Conservation (phyloP, 192 early-diverging fungal genomes). For the Coemansia aciculifera region DNA sequence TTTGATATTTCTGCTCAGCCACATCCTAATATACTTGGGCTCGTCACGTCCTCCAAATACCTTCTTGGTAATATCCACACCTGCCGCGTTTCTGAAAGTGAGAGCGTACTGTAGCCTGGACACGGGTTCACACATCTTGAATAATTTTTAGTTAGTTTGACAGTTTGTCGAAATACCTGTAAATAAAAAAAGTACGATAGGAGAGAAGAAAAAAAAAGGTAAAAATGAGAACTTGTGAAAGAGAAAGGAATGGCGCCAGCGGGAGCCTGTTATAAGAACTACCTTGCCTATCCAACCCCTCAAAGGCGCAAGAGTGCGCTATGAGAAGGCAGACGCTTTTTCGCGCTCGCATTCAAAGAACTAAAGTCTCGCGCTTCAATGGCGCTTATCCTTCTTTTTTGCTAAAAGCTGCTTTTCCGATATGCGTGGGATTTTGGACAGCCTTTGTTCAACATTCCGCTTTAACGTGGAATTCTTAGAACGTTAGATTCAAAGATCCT, state of each 20-base stretch:
- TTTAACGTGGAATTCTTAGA: neutral
- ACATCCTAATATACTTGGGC: neutral
- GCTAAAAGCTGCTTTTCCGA: neutral
- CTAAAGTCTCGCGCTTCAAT: neutral
- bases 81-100: neutral
- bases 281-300: neutral
- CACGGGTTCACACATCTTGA: neutral
- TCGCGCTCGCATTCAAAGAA: neutral
- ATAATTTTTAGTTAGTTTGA: neutral
- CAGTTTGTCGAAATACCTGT: neutral
- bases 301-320: neutral
- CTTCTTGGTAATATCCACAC: neutral
- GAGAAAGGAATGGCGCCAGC: neutral
- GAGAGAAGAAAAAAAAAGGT: neutral
- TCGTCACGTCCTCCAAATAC: neutral
- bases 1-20: conserved; percentile 4
- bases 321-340: neutral
- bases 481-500: neutral
- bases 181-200: neutral
- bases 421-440: neutral
- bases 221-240: neutral
- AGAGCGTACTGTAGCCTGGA: neutral
- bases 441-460: neutral
- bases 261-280: neutral
- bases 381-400: neutral